A percentile compares a stretch with the other conserved stretches of the same genome.
Conservation (phyloP, 2,329 filamentous ascomycete species). For the Trichophyton benhamiae region DNA sequence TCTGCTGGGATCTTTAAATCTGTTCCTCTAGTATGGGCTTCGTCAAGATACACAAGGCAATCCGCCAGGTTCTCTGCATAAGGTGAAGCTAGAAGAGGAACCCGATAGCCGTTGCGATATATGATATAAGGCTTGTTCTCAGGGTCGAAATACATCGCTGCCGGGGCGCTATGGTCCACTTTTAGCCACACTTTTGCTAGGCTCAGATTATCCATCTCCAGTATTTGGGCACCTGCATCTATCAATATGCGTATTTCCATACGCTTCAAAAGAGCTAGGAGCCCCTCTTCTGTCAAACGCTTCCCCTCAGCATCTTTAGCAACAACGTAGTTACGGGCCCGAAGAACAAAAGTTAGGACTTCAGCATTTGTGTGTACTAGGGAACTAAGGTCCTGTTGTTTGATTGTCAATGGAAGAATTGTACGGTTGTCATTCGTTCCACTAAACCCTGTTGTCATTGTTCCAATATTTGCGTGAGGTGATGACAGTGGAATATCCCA, state of each 20-base stretch:
- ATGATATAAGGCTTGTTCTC: conserved; percentile 11
- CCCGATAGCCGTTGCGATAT: conserved; percentile 7
- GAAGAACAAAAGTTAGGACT: conserved; percentile 49
- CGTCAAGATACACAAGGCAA: conserved; percentile 54
- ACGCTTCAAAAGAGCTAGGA: conserved; percentile 32
- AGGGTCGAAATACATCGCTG: conserved; percentile 11
- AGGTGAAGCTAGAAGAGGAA: conserved; percentile 41
- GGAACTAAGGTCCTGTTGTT: conserved; percentile 42
- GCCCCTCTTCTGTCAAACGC: conserved; percentile 7
- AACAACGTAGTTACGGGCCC: conserved; percentile 31
- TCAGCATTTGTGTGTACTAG: conserved; percentile 56
- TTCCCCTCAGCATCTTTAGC: conserved; percentile 8
- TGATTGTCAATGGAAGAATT: conserved; percentile 46
- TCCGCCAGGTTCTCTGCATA: conserved; percentile 41
- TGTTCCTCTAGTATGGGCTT: conserved; percentile 54
- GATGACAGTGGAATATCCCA: conserved; percentile 47
- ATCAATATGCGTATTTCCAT: conserved; percentile 48
- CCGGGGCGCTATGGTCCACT: conserved; percentile 6
- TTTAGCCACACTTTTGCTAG: conserved; percentile 43
- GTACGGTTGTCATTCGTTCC: conserved; percentile 53
- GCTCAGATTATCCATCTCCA: conserved; percentile 48
- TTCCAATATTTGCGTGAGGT: neutral
- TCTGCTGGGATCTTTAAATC: conserved; percentile 46
- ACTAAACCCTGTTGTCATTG: conserved; percentile 50
- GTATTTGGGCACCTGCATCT: conserved; percentile 58